Evolutionary conservation across 352 stramenopile species (phyloP), one percentile per base, ranked within the genome.

Genomic region (Globisporangium ultimum): DNA sequence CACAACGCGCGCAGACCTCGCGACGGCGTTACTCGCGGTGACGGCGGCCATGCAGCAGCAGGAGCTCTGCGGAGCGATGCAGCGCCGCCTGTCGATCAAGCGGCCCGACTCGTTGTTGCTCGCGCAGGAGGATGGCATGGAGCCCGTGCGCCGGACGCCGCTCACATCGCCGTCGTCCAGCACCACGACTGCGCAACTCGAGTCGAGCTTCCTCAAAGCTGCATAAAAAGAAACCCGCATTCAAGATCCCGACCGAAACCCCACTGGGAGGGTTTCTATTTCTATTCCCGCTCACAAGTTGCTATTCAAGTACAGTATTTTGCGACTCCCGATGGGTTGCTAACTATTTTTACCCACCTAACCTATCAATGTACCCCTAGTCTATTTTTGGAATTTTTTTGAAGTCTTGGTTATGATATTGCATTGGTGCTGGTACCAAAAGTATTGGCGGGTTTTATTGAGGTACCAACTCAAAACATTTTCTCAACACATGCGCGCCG

Each of bases 1-100:
- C 49, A 58, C 58, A 28, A 58, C 50, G 21, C 58, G 58, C 50
- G 52, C 58, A 2, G 58, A 64, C 21, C 50, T 64, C 32, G 58
- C 58, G 22, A 64, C 49, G 8, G 58, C 50, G 36, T 32, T 64
- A 18, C 20, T 64, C 2, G 58, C 58, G 11, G 57, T 63, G 21
- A 32, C 57, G 12, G 41, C 57, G 12, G 40, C 40, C 13, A 48
- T 48, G n/a, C 36, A 50, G 8, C 58, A 58, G 41, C 51, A 48
- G 45, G 45, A 38, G 47, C 53, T 5, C 6, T 64, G 58, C 58
- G 45, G 58, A 18, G 46, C 58, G 20, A 64, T 64, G 50, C 41
- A 64, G 21, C 58, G 58, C 17, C 49, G 32, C 20, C 6, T 64
- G 42, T 64, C 58, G 20, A 38, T 41, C 14, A 64, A 64, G 32